Evolutionary conservation across 805 yeast genomes (phyloP).

Genomic region (Teunomyces aglyptinius): DNA sequence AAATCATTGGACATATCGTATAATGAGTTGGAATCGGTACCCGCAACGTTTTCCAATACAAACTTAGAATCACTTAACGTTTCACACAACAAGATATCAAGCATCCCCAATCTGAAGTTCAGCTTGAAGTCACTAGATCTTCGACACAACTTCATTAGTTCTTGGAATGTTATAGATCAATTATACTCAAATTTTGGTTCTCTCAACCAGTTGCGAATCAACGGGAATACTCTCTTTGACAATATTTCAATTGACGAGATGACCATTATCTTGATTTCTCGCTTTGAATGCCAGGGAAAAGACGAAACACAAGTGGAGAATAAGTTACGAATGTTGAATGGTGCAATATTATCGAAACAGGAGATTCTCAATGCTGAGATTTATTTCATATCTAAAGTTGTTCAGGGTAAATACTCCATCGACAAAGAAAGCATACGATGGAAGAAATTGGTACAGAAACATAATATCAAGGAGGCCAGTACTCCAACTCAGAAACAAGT

Average conservation of each 20-base stretch:
- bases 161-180: slow-evolving; percentile 51
- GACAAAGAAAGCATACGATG: slow-evolving; percentile 34
- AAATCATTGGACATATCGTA: slow-evolving; percentile 20
- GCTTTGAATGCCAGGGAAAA: slow-evolving; percentile 29
- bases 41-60: slow-evolving; percentile 9
- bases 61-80: slow-evolving; percentile 22
- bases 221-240: slow-evolving; percentile 51
- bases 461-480: slow-evolving; percentile 20
- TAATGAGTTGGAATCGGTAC: slow-evolving; percentile 39
- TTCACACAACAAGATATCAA: slow-evolving; percentile 33
- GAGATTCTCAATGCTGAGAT: slow-evolving; percentile 67
- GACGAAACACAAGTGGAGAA: slow-evolving; percentile 9
- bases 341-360: slow-evolving; percentile 44
- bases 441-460: slow-evolving; percentile 36
- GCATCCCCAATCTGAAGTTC: slow-evolving; percentile 1
- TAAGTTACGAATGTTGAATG: slow-evolving; percentile 50
- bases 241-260: slow-evolving; percentile 28
- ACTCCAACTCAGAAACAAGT: neutral
- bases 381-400: slow-evolving; percentile 56
- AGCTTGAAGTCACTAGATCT: slow-evolving; percentile 42
- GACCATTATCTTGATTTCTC: slow-evolving; percentile 44
- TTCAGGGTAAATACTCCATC: slow-evolving; percentile 12
- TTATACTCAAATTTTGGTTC: slow-evolving; percentile 37
- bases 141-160: slow-evolving; percentile 45
- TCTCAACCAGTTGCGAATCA: slow-evolving; percentile 47